These are phyloP conservation scores for Hibiscus syriacus DNA, from an alignment of 345 rosid genomes.

Conservation along the genomic window DNA sequence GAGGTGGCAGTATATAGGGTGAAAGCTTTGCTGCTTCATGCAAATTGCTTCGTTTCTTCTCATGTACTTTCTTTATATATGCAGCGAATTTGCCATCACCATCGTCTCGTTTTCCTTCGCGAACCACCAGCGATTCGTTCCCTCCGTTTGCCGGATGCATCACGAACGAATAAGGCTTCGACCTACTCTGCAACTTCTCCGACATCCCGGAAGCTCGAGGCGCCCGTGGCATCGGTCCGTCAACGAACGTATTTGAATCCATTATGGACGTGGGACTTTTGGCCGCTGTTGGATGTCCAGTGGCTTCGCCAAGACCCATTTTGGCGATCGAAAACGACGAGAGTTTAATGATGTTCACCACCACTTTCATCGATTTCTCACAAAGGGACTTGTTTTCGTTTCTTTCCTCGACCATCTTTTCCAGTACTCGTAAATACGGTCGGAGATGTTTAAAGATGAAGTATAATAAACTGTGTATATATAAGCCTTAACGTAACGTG, in stretches of 20 bases:
- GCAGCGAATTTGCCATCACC: slow-evolving; percentile 31
- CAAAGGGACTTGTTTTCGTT: slow-evolving; percentile 32
- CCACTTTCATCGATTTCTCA: slow-evolving; percentile 45
- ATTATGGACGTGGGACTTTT: slow-evolving; percentile 1
- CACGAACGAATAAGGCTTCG: slow-evolving; percentile 26
- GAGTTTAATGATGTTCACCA: slow-evolving; percentile 30
- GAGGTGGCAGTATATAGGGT: neutral
- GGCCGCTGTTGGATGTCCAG: too few relatives aligned
- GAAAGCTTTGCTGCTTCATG: neutral
- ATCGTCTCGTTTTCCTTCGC: slow-evolving; percentile 10
- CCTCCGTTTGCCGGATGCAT: slow-evolving; percentile 28
- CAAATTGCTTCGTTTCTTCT: neutral
- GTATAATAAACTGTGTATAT: neutral
- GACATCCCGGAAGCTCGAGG: slow-evolving; percentile 10
- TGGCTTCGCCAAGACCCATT: slow-evolving; percentile 38
- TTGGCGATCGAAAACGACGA: slow-evolving; percentile 53
- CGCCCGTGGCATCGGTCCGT: slow-evolving; percentile 3
- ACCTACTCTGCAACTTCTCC: too few relatives aligned
- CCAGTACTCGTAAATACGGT: neutral
- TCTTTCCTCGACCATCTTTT: slow-evolving; percentile 27
- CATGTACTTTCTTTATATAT: slow-evolving; percentile 27
- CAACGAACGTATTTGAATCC: slow-evolving; percentile 9
- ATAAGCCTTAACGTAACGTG: slow-evolving; percentile 14
- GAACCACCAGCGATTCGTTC: slow-evolving; percentile 13
- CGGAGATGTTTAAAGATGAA: neutral